Conservation (phyloP, 2,329 filamentous ascomycete species). For the Sclerotinia minor region DNA sequence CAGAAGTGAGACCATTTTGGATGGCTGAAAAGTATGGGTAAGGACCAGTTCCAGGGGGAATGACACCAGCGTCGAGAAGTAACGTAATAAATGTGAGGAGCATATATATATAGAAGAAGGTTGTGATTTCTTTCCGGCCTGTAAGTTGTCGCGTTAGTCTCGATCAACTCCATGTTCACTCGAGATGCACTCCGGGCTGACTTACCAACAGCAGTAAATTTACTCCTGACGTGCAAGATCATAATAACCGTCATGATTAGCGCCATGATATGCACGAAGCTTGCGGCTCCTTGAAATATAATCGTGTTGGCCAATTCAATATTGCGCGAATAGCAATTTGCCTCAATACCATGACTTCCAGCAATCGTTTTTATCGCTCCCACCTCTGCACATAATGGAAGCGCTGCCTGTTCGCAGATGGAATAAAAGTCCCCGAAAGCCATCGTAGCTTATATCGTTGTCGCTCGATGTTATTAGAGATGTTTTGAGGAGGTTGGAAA, state of each 20-base stretch:
- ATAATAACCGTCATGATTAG: conserved; percentile 93
- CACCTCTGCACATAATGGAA: conserved; percentile 85
- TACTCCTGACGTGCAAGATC: conserved; percentile 94
- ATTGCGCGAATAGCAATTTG: conserved; percentile 89
- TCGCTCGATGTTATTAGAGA: conserved; percentile 23
- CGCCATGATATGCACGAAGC: conserved; percentile 88
- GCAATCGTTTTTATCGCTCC: conserved; percentile 71
- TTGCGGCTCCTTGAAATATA: conserved; percentile 91
- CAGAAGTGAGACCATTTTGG: conserved; percentile 81
- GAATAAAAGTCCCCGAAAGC: conserved; percentile 87
- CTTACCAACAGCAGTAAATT: conserved; percentile 96
- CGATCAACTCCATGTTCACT: conserved; percentile 5
- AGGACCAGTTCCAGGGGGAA: conserved; percentile 74
- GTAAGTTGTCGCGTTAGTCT: conserved; percentile 31
- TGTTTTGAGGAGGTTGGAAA: conserved; percentile 30
- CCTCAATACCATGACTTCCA: conserved; percentile 74
- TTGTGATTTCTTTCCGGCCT: conserved; percentile 70
- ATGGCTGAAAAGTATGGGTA: conserved; percentile 91
- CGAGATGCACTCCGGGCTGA: conserved; percentile 27
- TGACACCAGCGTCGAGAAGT: conserved; percentile 87
- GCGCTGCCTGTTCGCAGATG: conserved; percentile 80
- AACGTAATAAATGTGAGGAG: conserved; percentile 85
- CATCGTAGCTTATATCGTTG: conserved; percentile 49
- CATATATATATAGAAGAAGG: conserved; percentile 98
- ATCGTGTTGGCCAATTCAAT: conserved; percentile 97